phyloP scores from a whole-genome alignment of 345 rosid genomes.

The Eucalyptus marginata region DNA sequence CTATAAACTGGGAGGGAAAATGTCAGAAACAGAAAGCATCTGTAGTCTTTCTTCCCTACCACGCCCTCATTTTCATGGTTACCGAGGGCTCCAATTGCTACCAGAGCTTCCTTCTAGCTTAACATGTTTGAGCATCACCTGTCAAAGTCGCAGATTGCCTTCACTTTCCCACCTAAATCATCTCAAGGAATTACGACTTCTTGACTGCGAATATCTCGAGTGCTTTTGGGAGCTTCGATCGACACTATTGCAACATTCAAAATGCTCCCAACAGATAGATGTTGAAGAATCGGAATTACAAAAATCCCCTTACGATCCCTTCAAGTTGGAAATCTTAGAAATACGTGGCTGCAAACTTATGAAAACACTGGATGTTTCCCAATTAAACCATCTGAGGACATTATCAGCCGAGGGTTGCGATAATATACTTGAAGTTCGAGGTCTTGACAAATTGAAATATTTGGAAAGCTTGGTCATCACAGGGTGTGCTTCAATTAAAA shows the following conservation, averaged over 20 bases:
- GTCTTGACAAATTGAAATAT: not conserved
- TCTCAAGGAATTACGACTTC: not conserved
- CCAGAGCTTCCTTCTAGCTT: not conserved
- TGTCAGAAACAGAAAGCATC: not conserved
- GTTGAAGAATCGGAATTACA: too few relatives aligned
- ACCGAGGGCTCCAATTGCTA: not conserved
- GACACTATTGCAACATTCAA: too few relatives aligned
- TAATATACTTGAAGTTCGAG: not conserved
- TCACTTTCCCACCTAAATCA: not conserved
- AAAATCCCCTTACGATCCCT: not conserved
- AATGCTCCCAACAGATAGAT: too few relatives aligned
- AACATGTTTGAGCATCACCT: not conserved
- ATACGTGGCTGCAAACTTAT: too few relatives aligned
- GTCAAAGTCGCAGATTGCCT: not conserved
- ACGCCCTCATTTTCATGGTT: not conserved
- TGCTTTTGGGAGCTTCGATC: not conserved
- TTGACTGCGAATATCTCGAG: not conserved
- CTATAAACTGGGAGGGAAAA: not conserved
- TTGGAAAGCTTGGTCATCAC: not conserved
- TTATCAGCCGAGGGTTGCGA: accelerated
- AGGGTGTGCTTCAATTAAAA: too few relatives aligned
- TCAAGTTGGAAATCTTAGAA: not conserved
- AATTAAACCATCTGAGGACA: not conserved
- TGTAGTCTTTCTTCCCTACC: not conserved
- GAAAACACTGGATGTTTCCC: not conserved